Evolutionary conservation across 2,329 filamentous ascomycete species (phyloP), one percentile per base, ranked within the genome.

Genomic region (Onygenales sp.): DNA sequence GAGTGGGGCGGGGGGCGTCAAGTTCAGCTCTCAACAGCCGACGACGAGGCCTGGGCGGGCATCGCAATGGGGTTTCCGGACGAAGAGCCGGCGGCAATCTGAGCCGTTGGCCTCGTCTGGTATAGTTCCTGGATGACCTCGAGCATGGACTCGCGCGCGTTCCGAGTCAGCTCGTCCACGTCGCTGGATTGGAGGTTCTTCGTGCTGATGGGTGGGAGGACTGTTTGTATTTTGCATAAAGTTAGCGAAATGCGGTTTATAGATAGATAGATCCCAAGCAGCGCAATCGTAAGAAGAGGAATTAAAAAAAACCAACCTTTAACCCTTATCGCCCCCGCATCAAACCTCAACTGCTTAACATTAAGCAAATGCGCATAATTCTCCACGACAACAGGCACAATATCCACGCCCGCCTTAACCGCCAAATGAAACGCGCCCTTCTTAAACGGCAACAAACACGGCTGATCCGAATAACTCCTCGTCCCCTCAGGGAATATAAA

Each of bases 371-470:
- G 81, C 61, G 84, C 84, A 69, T 92, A 92, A 72, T 90, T 91
- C 66, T 87, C 86, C 33, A 83, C 81, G 46, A 90, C 85, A 38
- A 94, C 80, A 0, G 93, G 93, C 3, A 98, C 85, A 63, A 98
- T 88, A 31, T 91, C 91, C 5, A 96, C 93, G 60, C 89, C 87
- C 2, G 92, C 92, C 76, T 97, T 88, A 17, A 98, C 82, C 45
- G 93, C 93, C 36, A 98, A 79, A 70, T 98, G 92, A 72, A 98
- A 98, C 46, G 92, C 93, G 55, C 93, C 93, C 77, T 98, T 98
- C 75, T 98, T 98, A 79, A 97, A 98, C n/a, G 90, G 88, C 52
- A 97, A 76, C 63, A 98, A 74, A 55, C 79, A 81, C 1, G 93
- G 87, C 52, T 91, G 84, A 62, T 86, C 82, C 54, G 87, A 80